phyloP scores from a whole-genome alignment of 306 rosid genomes.

The Cyamopsis tetragonoloba region DNA sequence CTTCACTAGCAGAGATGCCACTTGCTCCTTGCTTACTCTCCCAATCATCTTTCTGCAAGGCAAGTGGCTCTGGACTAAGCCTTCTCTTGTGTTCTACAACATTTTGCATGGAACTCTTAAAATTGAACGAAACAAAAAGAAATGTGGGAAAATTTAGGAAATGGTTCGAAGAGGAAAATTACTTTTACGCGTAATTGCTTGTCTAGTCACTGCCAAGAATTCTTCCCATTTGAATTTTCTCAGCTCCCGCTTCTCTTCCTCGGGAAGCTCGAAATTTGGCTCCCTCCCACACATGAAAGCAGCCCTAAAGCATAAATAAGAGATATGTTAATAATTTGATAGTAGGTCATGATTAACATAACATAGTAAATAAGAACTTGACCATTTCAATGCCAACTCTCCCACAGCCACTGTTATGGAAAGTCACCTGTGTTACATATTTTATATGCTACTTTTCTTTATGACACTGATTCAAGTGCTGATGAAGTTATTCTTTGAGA shows the following conservation, averaged over 20 bases:
- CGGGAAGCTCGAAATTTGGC: slow-evolving; percentile 80
- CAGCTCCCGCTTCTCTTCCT: slow-evolving; percentile 71
- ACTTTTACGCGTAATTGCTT: slow-evolving; percentile 81
- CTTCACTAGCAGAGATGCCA: slow-evolving; percentile 43
- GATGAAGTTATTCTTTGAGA: neutral
- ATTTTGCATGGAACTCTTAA: slow-evolving; percentile 15
- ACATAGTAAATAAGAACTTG: neutral
- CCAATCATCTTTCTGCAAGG: slow-evolving; percentile 35
- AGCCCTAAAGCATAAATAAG: slow-evolving; percentile 51
- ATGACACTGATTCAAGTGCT: neutral
- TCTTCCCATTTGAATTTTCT: slow-evolving; percentile 79
- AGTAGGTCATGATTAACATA: neutral
- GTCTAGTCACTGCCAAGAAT: slow-evolving; percentile 77
- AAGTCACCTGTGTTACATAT: neutral
- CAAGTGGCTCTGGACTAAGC: slow-evolving; percentile 34
- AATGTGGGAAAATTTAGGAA: neutral
- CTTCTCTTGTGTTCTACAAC: slow-evolving; percentile 63
- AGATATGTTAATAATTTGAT: neutral
- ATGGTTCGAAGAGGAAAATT: slow-evolving; percentile 13
- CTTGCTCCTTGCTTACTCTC: slow-evolving; percentile 41
- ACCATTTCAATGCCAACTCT: neutral
- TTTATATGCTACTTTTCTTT: slow-evolving; percentile 2
- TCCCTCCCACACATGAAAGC: slow-evolving; percentile 98
- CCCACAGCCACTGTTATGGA: neutral
- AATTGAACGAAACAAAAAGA: neutral